These are phyloP conservation scores for Microdochium nivale DNA, from an alignment of 2,329 filamentous ascomycete genomes.

Conservation along the genomic window DNA sequence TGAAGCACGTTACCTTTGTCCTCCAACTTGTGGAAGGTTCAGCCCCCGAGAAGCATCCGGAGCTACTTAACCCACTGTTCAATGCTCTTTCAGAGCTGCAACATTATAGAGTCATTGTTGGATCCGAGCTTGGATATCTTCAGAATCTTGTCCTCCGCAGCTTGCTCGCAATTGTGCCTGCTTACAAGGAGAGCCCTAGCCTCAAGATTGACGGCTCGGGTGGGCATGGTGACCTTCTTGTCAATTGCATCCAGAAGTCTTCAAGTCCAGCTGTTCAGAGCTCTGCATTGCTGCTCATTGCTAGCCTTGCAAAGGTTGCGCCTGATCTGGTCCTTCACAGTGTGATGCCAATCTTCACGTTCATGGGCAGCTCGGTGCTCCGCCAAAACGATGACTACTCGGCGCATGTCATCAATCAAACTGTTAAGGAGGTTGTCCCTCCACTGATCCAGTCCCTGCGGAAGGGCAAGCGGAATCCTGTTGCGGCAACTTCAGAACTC, in stretches of 20 bases:
- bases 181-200: conserved; percentile 53
- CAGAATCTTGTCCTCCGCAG: conserved; percentile 78
- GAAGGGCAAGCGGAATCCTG: conserved; percentile 66
- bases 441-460: conserved; percentile 80
- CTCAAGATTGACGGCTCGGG: conserved; percentile 67
- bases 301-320: conserved; percentile 75
- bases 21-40: conserved; percentile 82
- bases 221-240: conserved; percentile 81
- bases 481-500: conserved; percentile 78
- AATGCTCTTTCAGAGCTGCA: conserved; percentile 79
- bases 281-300: conserved; percentile 78
- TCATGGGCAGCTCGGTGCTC: conserved; percentile 88
- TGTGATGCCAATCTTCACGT: conserved; percentile 98
- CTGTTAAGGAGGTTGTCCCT: conserved; percentile 88
- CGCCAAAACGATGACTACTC: conserved; percentile 95
- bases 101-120: conserved; percentile 70
- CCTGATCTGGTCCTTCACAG: conserved; percentile 91
- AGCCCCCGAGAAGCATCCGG: conserved; percentile 63
- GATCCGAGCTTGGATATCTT: conserved; percentile 83
- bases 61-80: conserved; percentile 74
- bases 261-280: conserved; percentile 92
- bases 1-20: conserved; percentile 76
- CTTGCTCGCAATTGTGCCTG: conserved; percentile 74
- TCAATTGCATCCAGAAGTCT: conserved; percentile 89
- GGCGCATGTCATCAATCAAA: conserved; percentile 90